These are phyloP conservation scores for Trichoderma sp. DNA, from an alignment of 2,329 filamentous ascomycete species.

Conservation along the genomic window DNA sequence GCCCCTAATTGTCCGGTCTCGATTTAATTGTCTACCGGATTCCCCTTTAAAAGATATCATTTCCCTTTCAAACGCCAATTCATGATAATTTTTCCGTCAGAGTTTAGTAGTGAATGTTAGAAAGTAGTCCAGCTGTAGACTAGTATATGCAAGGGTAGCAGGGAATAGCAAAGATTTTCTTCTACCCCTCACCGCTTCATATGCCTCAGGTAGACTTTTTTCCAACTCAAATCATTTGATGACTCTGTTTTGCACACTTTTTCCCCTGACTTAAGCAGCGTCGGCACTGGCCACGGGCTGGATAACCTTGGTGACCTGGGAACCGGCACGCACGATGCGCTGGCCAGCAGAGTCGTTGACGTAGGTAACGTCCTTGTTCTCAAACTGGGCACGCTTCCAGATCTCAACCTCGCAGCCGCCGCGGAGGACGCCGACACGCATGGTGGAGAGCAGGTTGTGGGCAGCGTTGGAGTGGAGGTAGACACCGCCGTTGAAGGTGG, in stretches of 20 bases:
- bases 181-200: neutral
- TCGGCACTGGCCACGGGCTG: constrained; percentile 82
- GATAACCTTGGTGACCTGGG: constrained; percentile 81
- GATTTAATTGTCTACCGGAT: neutral
- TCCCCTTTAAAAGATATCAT: neutral
- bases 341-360: constrained; percentile 81
- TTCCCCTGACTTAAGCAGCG: constrained; percentile 63
- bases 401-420: constrained; percentile 90
- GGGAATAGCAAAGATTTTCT: neutral
- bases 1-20: constrained; percentile 9
- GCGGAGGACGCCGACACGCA: constrained; percentile 84
- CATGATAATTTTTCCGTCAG: constrained; percentile 12
- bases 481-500: constrained; percentile 90
- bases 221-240: neutral
- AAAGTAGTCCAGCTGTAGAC: neutral
- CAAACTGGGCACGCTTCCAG: constrained; percentile 84
- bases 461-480: constrained; percentile 90
- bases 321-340: constrained; percentile 82
- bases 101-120: neutral
- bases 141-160: neutral
- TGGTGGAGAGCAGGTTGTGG: constrained; percentile 85
- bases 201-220: neutral
- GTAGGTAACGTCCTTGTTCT: constrained; percentile 80
- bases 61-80: constrained; percentile 19
- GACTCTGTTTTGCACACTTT: neutral